phyloP scores from a whole-genome alignment of 257 asterid genomes.

The Echium plantagineum region DNA sequence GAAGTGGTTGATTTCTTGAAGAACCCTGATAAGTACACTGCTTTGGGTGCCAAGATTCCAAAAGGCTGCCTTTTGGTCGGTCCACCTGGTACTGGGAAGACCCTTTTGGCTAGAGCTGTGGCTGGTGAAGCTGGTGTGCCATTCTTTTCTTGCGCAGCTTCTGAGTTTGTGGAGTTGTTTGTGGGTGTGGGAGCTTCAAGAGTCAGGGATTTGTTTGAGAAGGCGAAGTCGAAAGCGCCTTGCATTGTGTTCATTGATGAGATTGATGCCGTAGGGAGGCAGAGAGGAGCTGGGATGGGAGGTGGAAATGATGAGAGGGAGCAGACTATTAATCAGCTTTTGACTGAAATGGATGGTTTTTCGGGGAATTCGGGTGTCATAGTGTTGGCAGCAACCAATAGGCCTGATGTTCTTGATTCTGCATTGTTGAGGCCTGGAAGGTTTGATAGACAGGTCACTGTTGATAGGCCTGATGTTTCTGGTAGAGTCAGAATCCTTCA shows the following conservation, averaged over 20 bases:
- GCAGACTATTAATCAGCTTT: conserved; percentile 93
- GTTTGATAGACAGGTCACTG: conserved; percentile 91
- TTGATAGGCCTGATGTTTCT: conserved; percentile 96
- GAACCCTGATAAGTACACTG: conserved; percentile 94
- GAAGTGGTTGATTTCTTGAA: conserved; percentile 96
- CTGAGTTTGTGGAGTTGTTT: conserved; percentile 88
- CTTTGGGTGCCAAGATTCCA: conserved; percentile 89
- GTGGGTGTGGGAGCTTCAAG: conserved; percentile 99
- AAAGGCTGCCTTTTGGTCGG: conserved; percentile 94
- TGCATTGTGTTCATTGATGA: conserved; percentile 98
- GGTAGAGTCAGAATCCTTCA: conserved; percentile 93
- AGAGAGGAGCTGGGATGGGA: conserved; percentile 90
- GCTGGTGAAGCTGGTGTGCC: conserved; percentile 98
- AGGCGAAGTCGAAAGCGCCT: conserved; percentile 89
- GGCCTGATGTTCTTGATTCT: conserved; percentile 97
- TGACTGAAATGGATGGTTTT: conserved; percentile 98
- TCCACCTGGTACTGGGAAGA: conserved; percentile 95
- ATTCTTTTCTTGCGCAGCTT: conserved; percentile 95
- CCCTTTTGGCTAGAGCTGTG: conserved; percentile 94
- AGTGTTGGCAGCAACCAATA: conserved; percentile 85
- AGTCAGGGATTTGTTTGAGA: conserved; percentile 95
- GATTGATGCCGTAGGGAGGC: conserved; percentile 96
- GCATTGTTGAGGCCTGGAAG: conserved; percentile 95
- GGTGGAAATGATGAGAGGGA: conserved; percentile 99
- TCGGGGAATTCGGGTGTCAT: conserved; percentile 90